These are phyloP conservation scores for Bauhinia variegata DNA, from an alignment of 306 rosid genomes.

Conservation along the genomic window DNA sequence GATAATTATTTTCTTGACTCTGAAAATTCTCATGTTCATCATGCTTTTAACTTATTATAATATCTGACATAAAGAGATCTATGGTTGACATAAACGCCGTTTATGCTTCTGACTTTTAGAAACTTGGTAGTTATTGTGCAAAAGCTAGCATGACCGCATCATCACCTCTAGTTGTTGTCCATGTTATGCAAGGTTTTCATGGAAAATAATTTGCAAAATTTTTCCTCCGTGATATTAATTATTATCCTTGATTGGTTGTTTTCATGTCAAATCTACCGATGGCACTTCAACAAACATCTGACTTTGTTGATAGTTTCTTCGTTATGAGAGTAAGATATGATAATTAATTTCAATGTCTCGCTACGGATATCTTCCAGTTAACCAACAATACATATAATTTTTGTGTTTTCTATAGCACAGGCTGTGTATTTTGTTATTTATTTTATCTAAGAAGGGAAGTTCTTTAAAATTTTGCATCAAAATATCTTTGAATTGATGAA, in stretches of 20 bases:
- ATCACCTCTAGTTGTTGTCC: too few relatives aligned
- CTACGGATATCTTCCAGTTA: too few relatives aligned
- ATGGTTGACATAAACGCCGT: not conserved
- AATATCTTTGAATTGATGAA: too few relatives aligned
- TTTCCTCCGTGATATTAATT: too few relatives aligned
- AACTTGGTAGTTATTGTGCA: not conserved
- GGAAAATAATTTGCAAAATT: too few relatives aligned
- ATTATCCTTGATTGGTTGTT: too few relatives aligned
- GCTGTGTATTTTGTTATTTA: too few relatives aligned
- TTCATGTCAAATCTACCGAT: not conserved
- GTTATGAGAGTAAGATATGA: not conserved
- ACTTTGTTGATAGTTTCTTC: not conserved
- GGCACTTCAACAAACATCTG: not conserved
- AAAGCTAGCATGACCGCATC: not conserved
- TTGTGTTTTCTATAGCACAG: too few relatives aligned
- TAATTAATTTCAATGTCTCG: not conserved
- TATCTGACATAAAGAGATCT: conserved; percentile 6
- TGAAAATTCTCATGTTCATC: conserved; percentile 11
- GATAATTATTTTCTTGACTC: conserved; percentile 6
- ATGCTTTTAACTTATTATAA: not conserved
- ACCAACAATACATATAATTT: too few relatives aligned
- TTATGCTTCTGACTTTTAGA: not conserved
- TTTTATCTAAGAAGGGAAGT: too few relatives aligned
- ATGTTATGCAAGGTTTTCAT: too few relatives aligned
- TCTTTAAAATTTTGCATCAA: too few relatives aligned